Percentiles rank a stretch among this genome's conserved stretches.
phyloP scores from a whole-genome alignment of 2,329 filamentous ascomycete species.

The Ceratocystis cubensis region DNA sequence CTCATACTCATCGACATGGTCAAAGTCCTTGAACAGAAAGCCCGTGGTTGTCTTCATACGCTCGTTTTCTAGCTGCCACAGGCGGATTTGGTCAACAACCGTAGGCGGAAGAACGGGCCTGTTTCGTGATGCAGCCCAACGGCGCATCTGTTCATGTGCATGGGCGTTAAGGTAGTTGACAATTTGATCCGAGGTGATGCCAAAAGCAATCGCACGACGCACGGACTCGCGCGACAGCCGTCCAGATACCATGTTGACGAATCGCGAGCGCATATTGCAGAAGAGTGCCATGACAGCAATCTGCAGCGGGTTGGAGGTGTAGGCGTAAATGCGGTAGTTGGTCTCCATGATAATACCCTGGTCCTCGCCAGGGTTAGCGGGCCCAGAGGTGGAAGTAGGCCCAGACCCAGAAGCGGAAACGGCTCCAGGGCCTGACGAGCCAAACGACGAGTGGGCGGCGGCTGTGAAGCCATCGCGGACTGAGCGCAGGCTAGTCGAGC shows the following conservation, averaged over 20 bases:
- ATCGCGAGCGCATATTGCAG: slow-evolving; percentile 74
- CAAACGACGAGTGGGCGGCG: slow-evolving; percentile 36
- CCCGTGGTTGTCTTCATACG: slow-evolving; percentile 74
- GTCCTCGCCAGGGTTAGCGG: slow-evolving; percentile 30
- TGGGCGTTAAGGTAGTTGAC: slow-evolving; percentile 85
- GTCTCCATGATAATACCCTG: slow-evolving; percentile 95
- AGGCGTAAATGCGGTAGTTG: slow-evolving; percentile 94
- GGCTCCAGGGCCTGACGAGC: slow-evolving; percentile 28
- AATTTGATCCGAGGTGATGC: slow-evolving; percentile 92
- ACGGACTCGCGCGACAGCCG: slow-evolving; percentile 83
- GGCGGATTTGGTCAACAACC: slow-evolving; percentile 89
- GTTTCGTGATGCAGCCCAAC: slow-evolving; percentile 44
- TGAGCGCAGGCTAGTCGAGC: slow-evolving; percentile 57
- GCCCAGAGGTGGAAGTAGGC: slow-evolving; percentile 32
- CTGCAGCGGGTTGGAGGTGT: slow-evolving; percentile 85
- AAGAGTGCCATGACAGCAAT: slow-evolving; percentile 91
- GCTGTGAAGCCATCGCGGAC: slow-evolving; percentile 56
- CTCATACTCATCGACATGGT: slow-evolving; percentile 54
- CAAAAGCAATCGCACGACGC: slow-evolving; percentile 70
- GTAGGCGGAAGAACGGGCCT: slow-evolving; percentile 78
- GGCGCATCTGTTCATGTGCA: slow-evolving; percentile 87
- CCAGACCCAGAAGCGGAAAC: background rate
- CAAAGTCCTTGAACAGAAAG: slow-evolving; percentile 84
- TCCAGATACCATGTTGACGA: slow-evolving; percentile 86
- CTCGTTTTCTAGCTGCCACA: slow-evolving; percentile 97